Evolutionary conservation across 345 rosid species (phyloP).

Genomic region (Populus tremula): DNA sequence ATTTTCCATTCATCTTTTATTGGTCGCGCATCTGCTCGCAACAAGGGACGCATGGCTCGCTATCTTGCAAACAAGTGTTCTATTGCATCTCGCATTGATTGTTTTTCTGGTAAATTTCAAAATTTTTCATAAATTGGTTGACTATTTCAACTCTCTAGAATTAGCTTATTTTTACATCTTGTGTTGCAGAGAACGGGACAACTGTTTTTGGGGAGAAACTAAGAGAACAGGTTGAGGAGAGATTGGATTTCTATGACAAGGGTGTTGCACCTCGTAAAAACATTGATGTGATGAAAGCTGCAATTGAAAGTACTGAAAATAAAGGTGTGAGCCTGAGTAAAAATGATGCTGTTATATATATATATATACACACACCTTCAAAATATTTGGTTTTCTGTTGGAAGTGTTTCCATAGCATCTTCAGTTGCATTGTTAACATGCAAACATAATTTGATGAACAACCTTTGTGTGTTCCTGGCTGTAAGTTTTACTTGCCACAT

Average conservation of each 20-base stretch:
- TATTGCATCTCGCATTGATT: constrained; percentile 88
- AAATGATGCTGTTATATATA: background rate
- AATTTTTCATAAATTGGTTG: background rate
- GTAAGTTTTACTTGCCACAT: background rate
- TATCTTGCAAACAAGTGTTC: constrained; percentile 95
- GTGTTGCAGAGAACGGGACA: constrained; percentile 48
- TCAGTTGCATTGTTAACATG: background rate
- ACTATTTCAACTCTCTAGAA: background rate
- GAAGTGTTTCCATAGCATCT: no score
- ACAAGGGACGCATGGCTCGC: constrained; percentile 98
- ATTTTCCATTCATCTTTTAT: constrained; percentile 93
- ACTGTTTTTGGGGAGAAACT: constrained; percentile 85
- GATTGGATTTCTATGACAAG: constrained; percentile 87
- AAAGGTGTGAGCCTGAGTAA: constrained; percentile 39
- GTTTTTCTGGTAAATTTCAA: constrained; percentile 64
- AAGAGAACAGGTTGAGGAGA: constrained; percentile 90
- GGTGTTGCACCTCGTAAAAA: constrained; percentile 95
- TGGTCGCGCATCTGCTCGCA: constrained; percentile 80
- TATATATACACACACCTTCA: background rate
- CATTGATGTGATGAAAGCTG: constrained; percentile 89
- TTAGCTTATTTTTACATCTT: background rate
- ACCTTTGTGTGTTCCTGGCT: background rate
- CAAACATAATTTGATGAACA: background rate
- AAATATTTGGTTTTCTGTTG: background rate
- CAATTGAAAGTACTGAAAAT: constrained; percentile 44